Percentiles rank a stretch among this genome's conserved stretches.
Conservation (phyloP, 306 rosid species). For the Acacia acuminata region DNA sequence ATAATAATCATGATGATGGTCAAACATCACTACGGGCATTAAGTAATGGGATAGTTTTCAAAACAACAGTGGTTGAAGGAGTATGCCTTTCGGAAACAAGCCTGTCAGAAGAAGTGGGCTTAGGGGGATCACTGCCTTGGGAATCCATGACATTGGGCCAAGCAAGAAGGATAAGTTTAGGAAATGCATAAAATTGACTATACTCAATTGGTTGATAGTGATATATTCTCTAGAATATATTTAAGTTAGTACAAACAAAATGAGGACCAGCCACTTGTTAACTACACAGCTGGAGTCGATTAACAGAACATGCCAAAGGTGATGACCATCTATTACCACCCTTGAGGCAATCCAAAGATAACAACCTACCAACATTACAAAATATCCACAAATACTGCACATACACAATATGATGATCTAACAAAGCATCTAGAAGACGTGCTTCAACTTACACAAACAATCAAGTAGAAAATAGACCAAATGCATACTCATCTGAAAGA, state of each 20-base stretch:
- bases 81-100: not conserved
- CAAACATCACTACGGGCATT: not conserved
- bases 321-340: not conserved
- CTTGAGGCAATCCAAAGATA: not conserved
- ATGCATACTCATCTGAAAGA: not conserved
- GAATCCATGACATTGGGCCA: not conserved
- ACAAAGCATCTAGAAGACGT: not conserved
- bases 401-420: not conserved
- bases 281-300: not conserved
- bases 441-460: conserved; percentile 22
- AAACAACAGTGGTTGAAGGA: not conserved
- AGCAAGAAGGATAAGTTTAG: not conserved
- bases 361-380: not conserved
- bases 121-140: not conserved
- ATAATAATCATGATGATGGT: not conserved
- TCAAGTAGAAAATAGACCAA: conserved; percentile 18
- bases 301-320: not conserved
- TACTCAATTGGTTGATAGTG: not conserved
- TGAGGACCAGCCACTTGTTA: not conserved
- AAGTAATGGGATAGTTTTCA: not conserved
- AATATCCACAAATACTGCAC: not conserved
- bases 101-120: not conserved
- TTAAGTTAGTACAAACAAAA: not conserved
- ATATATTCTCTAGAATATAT: not conserved
- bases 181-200: not conserved